Percentiles rank a stretch among this genome's conserved stretches.
Conservation (phyloP, 2,329 filamentous ascomycete species). For the Aspergillus felis region DNA sequence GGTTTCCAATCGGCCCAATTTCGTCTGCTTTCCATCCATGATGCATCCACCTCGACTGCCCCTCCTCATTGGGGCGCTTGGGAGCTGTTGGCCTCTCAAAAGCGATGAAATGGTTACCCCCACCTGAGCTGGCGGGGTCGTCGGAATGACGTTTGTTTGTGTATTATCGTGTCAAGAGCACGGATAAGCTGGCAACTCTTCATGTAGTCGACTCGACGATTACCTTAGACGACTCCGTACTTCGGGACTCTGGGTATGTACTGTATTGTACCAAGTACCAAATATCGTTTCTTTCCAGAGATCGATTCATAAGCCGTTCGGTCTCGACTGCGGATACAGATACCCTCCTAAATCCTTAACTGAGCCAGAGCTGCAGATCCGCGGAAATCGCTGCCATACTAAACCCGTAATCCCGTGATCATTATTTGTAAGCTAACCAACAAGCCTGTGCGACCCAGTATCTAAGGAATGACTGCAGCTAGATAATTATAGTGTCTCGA, state of each 20-base stretch:
- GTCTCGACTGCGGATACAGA: background rate
- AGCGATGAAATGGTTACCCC: background rate
- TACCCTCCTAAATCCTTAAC: background rate
- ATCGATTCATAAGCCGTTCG: background rate
- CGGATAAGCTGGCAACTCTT: background rate
- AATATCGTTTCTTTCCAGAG: background rate
- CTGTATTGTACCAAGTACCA: background rate
- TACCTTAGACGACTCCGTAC: background rate
- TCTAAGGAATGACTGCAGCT: background rate
- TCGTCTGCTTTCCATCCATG: background rate
- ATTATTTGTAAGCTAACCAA: background rate
- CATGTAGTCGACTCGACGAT: background rate
- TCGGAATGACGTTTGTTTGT: constrained; percentile 23
- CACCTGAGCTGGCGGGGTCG: constrained; percentile 15
- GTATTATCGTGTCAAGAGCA: background rate
- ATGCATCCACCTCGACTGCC: background rate
- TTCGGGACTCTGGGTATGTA: background rate
- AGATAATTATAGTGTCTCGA: background rate
- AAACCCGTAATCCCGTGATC: background rate
- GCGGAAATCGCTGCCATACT: background rate
- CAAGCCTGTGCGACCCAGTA: background rate
- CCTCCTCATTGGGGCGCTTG: background rate
- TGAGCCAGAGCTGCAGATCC: background rate
- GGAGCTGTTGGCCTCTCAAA: background rate
- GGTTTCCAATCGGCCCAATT: constrained; percentile 8